Evolutionary conservation across 305 asterid species (phyloP).

Genomic region (Rubia tinctorum): DNA sequence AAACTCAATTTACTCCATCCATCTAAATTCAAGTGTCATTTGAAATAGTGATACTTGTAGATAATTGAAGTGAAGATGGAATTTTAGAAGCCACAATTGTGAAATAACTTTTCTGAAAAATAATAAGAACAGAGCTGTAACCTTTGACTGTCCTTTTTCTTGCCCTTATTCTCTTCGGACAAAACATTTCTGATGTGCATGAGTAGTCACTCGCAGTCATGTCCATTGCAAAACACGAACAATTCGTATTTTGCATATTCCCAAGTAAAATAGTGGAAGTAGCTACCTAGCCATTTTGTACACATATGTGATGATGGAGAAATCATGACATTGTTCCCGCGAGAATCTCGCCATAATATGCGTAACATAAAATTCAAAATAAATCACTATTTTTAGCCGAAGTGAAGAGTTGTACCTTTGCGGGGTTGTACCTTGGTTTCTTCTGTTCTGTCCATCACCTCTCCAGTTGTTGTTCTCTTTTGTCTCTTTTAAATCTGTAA

Average conservation of each 20-base stretch:
- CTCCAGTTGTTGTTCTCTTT: conserved; percentile 5
- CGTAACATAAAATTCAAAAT: background rate
- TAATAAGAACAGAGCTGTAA: background rate
- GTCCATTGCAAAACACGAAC: background rate
- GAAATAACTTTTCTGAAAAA: background rate
- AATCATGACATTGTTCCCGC: conserved; percentile 21
- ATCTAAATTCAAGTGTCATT: too few species aligned
- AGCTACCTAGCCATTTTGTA: background rate
- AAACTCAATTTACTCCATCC: too few species aligned
- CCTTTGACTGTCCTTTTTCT: conserved; percentile 9
- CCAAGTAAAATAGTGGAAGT: background rate
- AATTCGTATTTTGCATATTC: background rate
- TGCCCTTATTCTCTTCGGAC: background rate
- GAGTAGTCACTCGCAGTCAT: conserved; percentile 19
- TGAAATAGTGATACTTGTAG: too few species aligned
- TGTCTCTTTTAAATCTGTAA: conserved; percentile 11
- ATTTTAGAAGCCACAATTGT: too few species aligned
- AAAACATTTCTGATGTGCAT: background rate
- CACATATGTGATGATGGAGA: background rate
- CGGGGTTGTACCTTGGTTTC: background rate
- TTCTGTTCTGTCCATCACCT: conserved; percentile 1
- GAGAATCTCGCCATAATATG: conserved; percentile 36
- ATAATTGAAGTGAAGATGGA: too few species aligned
- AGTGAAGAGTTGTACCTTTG: background rate
- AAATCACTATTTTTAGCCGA: too few species aligned